Base-by-base conservation (phyloP, 2,329 filamentous ascomycete species). In the Periconia sp. region DNA sequence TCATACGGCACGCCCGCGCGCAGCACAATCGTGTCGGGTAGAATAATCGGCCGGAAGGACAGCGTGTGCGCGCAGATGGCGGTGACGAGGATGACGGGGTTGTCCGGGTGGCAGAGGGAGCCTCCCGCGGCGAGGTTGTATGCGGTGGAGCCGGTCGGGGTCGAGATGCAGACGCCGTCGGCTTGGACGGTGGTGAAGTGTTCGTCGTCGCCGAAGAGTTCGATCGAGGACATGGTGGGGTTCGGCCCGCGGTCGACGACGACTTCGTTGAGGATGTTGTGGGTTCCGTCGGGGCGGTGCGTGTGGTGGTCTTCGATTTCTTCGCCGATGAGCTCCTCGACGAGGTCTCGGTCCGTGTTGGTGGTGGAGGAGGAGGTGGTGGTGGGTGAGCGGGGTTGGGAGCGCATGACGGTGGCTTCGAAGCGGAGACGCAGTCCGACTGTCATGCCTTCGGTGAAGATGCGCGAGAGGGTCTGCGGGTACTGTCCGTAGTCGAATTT, bases 61-160 rank as follows among this genome's bases (percentile, higher is more conserved):
- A 97, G 81, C 0, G 93, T 97, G 74, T 97, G 93, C 1, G 94
- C 91, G 71, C 92, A 97, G 52, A 97, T 96, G 47, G 93, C 89
- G 0, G 92, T 96, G 6, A 97, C 85, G 1, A 97, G 85, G 75
- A 97, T 96, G 45, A 97, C 92, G 0, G 93, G 94, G 71, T 97
- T 97, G 64, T 97, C 94, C 0, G 93, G 93, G 70, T 97, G 93
- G 68, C 92, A 97, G 20, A 97, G 82, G 2, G 91, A 96, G 18
- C 93, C 93, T n/a, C 94, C 94, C 0, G 93, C 92, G 0, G 92
- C 93, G 18, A 97, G 86, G 69, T 96, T 97, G 77, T 97, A 97
- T 17, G 93, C 93, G 14, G 93, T 97, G 6, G 90, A 94, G 14
- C 93, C 94, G 0, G 94, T 97, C 0, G 93, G 94, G 6, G 93